phyloP scores from a whole-genome alignment of 208 protist species.

The Crithidia mellificae region DNA sequence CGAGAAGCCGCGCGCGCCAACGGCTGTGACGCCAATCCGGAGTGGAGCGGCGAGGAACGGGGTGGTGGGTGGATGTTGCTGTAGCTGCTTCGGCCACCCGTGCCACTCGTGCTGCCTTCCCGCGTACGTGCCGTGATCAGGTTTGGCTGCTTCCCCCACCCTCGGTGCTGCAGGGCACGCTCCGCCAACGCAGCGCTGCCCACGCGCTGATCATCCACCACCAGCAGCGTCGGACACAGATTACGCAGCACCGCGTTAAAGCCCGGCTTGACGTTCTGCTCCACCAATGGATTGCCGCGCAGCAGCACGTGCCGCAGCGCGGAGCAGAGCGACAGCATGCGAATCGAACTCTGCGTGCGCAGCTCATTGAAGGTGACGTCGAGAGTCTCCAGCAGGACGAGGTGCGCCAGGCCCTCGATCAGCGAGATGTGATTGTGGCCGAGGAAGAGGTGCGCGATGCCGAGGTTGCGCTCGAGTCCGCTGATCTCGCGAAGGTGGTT shows the following conservation, averaged over 20 bases:
- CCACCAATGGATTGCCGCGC: slow-evolving; percentile 74
- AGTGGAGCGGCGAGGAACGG: too few relatives aligned
- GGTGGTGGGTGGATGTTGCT: too few relatives aligned
- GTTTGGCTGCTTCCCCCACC: slow-evolving; percentile 39
- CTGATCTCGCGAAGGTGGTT: slow-evolving; percentile 50
- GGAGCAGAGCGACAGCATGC: slow-evolving; percentile 71
- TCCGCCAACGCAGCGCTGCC: slow-evolving; percentile 50
- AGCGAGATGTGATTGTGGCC: slow-evolving; percentile 69
- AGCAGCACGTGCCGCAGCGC: slow-evolving; percentile 69
- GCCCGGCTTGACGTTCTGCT: slow-evolving; percentile 16
- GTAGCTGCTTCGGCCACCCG: too few relatives aligned
- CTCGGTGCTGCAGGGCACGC: slow-evolving; percentile 31
- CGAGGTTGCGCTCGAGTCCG: slow-evolving; percentile 55
- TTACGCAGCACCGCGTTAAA: slow-evolving; percentile 72
- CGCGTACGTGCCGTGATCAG: slow-evolving; percentile 16
- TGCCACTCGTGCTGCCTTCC: too few relatives aligned
- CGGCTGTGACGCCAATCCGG: too few relatives aligned
- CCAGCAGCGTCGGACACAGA: slow-evolving; percentile 74
- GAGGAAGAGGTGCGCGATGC: slow-evolving; percentile 79
- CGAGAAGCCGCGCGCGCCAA: too few relatives aligned
- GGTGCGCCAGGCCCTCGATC: slow-evolving; percentile 72
- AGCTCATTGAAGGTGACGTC: slow-evolving; percentile 79
- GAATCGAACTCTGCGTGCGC: slow-evolving; percentile 49
- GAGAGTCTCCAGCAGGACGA: slow-evolving; percentile 86
- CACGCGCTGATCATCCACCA: slow-evolving; percentile 69